phyloP scores from a whole-genome alignment of 2,329 filamentous ascomycete species.

The Salinomyces thailandicus region DNA sequence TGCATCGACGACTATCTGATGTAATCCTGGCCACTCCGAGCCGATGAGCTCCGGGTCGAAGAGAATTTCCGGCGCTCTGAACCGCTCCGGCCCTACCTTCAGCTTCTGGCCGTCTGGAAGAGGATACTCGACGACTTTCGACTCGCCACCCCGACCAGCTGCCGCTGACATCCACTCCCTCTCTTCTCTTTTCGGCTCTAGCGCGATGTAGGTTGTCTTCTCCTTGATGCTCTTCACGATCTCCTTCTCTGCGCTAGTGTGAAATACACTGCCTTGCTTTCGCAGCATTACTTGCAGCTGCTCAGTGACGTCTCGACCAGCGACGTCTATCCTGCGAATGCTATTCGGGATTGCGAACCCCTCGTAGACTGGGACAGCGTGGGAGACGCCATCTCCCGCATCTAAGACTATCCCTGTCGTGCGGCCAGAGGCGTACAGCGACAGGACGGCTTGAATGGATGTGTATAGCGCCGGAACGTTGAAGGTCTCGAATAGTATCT shows the following conservation, averaged over 20 bases:
- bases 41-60: slow-evolving; percentile 97
- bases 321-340: slow-evolving; percentile 91
- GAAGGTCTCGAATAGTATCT: slow-evolving; percentile 98
- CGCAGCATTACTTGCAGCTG: slow-evolving; percentile 82
- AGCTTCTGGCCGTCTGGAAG: slow-evolving; percentile 89
- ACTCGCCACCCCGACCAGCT: slow-evolving; percentile 55
- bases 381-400: slow-evolving; percentile 89
- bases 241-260: slow-evolving; percentile 97
- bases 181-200: slow-evolving; percentile 86
- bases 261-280: slow-evolving; percentile 88
- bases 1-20: slow-evolving; percentile 94
- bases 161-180: slow-evolving; percentile 70
- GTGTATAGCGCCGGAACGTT: slow-evolving; percentile 95
- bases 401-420: slow-evolving; percentile 95
- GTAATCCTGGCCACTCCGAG: slow-evolving; percentile 89
- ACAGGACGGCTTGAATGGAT: slow-evolving; percentile 92
- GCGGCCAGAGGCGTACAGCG: slow-evolving; percentile 87
- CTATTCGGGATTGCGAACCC: slow-evolving; percentile 94
- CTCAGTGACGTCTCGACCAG: slow-evolving; percentile 91
- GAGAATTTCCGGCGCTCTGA: slow-evolving; percentile 90
- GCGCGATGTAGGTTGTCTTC: slow-evolving; percentile 79
- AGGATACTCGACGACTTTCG: slow-evolving; percentile 75
- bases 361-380: slow-evolving; percentile 95
- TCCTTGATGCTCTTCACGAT: slow-evolving; percentile 98
- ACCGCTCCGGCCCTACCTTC: slow-evolving; percentile 88